A percentile compares a stretch with the other conserved stretches of the same genome.
Conservation (phyloP, 352 stramenopile genomes). For the Pythium pectinolyticum region DNA sequence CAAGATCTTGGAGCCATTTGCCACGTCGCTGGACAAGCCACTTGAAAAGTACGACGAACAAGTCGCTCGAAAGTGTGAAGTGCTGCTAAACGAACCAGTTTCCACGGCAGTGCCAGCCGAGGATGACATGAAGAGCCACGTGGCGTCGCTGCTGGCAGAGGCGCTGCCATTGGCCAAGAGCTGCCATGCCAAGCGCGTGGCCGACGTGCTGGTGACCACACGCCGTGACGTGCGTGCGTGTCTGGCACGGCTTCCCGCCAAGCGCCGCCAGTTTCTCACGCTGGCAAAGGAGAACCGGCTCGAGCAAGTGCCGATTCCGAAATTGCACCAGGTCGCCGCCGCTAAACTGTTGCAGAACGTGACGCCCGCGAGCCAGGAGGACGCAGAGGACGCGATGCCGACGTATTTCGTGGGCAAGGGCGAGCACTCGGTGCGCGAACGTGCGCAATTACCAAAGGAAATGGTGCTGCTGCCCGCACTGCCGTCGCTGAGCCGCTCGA, state of each 20-base stretch:
- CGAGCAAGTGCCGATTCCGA: constrained; percentile 33
- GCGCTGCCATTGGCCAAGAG: constrained; percentile 21
- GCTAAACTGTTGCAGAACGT: constrained; percentile 41
- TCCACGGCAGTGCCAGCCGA: neutral
- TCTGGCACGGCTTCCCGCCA: constrained; percentile 10
- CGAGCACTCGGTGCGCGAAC: constrained; percentile 40
- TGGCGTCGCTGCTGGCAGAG: constrained; percentile 43
- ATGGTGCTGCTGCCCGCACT: constrained; percentile 49
- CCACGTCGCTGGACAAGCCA: constrained; percentile 34
- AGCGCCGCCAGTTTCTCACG: neutral
- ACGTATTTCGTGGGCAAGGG: constrained; percentile 50
- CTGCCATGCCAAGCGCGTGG: constrained; percentile 23
- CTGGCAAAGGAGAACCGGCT: neutral
- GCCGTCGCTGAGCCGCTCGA: constrained; percentile 50
- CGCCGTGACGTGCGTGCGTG: constrained; percentile 24
- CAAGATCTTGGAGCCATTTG: constrained; percentile 32
- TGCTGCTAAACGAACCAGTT: constrained; percentile 28
- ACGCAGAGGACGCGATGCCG: constrained; percentile 25
- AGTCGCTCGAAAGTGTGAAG: constrained; percentile 21
- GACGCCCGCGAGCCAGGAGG: neutral
- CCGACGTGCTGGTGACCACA: constrained; percentile 20
- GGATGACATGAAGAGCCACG: constrained; percentile 32
- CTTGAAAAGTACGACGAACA: constrained; percentile 44
- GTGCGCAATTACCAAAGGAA: constrained; percentile 31
- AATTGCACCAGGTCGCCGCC: constrained; percentile 47